Evolutionary conservation across 2,329 filamentous ascomycete species (phyloP), one percentile per base, ranked within the genome.

Genomic region (Fusarium anguioides): DNA sequence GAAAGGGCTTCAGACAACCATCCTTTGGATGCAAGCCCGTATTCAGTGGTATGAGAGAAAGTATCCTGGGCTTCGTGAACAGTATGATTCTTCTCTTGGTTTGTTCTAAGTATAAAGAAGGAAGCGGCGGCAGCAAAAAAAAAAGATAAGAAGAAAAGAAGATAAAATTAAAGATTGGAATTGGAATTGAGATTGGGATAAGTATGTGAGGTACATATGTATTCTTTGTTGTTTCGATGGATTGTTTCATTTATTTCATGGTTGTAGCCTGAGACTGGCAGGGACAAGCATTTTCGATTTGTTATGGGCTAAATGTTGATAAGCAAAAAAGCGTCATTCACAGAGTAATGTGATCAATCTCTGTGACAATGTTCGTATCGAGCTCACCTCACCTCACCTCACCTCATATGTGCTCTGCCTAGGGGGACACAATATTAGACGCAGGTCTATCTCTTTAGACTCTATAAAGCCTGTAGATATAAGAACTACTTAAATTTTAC

Each of bases 31-130:
- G 50, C 40, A 35, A 20, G 46, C 47, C 23, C 60, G 60, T n/a
- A 36, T 68, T 40, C 50, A 54, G 18, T 53, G 37, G 27, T 65
- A 65, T 33, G 55, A 61, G 31, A 50, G 12, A 24, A n/a, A n/a
- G n/a, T 1, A 18, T 15, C 26, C 29, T 21, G 24, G 11, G 3
- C 26, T 68, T 18, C 41, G 41, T 15, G 18, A 27, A 20, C 7
- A 44, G 4, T 64, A 60, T 8, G 35, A 36, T 8, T 12, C 3
- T 21, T 14, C 57, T 24, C 36, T 15, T 12, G 11, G 27, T 8
- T 31, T 60, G 11, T 14, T 21, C 26, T 23, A 18, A 31, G n/a
- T n/a, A n/a, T n/a, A 39, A 12, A 26, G 15, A 27, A 14, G 12
- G 24, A 20, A 18, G 6, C 5, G 18, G 7, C 17, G 15, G 26